Conservation (phyloP, 1,139 yeast species). For the Debaryomycetaceae sp. region DNA sequence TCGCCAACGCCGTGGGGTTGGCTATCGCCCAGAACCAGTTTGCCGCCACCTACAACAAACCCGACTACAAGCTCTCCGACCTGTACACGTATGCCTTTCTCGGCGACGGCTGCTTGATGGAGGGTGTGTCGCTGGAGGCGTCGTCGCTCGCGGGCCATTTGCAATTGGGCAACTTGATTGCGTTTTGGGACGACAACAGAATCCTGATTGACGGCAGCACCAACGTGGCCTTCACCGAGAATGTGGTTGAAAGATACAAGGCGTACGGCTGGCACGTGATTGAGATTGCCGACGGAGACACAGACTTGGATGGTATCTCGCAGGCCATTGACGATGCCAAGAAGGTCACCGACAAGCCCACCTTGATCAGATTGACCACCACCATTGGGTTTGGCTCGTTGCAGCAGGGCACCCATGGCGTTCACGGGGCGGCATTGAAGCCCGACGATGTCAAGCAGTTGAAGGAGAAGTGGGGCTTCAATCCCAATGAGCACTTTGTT, state of each 20-base stretch:
- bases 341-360: slow-evolving; percentile 71
- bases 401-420: slow-evolving; percentile 82
- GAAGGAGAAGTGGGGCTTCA: slow-evolving; percentile 81
- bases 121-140: slow-evolving; percentile 96
- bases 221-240: slow-evolving; percentile 89
- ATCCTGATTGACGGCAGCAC: slow-evolving; percentile 97
- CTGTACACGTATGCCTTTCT: slow-evolving; percentile 74
- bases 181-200: slow-evolving; percentile 95
- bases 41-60: slow-evolving; percentile 93
- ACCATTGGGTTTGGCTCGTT: slow-evolving; percentile 94
- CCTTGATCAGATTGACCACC: slow-evolving; percentile 84
- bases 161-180: slow-evolving; percentile 89
- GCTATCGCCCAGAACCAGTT: slow-evolving; percentile 93
- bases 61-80: slow-evolving; percentile 67
- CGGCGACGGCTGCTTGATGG: slow-evolving; percentile 99
- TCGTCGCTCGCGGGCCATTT: slow-evolving; percentile 95
- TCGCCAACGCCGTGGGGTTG: slow-evolving; percentile 92
- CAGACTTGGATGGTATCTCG: slow-evolving; percentile 67
- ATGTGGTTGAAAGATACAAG: slow-evolving; percentile 79
- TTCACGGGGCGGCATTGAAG: slow-evolving; percentile 97
- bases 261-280: slow-evolving; percentile 94
- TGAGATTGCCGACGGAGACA: slow-evolving; percentile 77
- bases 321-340: slow-evolving; percentile 73
- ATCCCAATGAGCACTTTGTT: slow-evolving; percentile 75
- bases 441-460: slow-evolving; percentile 88